These are phyloP conservation scores for Hyphopichia homilentoma DNA, from an alignment of 805 yeast species.

Conservation along the genomic window DNA sequence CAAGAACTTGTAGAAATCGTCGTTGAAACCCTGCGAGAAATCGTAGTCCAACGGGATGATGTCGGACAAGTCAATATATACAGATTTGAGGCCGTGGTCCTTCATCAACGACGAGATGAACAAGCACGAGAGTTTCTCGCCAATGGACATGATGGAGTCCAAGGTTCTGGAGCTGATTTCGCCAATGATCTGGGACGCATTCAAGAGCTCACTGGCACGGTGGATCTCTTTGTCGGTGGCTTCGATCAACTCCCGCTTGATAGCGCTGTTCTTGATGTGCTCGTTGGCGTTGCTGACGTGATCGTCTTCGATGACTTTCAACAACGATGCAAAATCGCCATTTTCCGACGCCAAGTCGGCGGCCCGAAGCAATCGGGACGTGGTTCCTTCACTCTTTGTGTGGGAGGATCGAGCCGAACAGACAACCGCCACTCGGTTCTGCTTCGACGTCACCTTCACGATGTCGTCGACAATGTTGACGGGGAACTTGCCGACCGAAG, in stretches of 20 bases:
- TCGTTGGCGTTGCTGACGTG: slow-evolving; percentile 70
- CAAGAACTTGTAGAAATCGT: slow-evolving; percentile 55
- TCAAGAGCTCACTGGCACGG: slow-evolving; percentile 63
- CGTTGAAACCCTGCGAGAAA: slow-evolving; percentile 59
- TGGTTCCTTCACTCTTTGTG: slow-evolving; percentile 93
- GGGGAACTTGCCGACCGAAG: slow-evolving; percentile 94
- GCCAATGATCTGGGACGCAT: slow-evolving; percentile 88
- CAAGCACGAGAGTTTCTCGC: slow-evolving; percentile 88
- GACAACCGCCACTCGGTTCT: slow-evolving; percentile 80
- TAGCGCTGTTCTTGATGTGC: slow-evolving; percentile 40
- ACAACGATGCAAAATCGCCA: slow-evolving; percentile 52
- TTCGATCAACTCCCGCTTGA: slow-evolving; percentile 51
- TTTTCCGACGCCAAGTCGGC: slow-evolving; percentile 73
- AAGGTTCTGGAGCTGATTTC: slow-evolving; percentile 86
- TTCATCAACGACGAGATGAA: slow-evolving; percentile 84
- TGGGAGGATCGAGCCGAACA: slow-evolving; percentile 93
- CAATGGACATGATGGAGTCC: slow-evolving; percentile 88
- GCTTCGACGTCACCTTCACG: slow-evolving; percentile 59
- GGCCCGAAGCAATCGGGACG: slow-evolving; percentile 78
- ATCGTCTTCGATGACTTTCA: slow-evolving; percentile 70
- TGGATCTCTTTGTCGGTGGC: slow-evolving; percentile 66
- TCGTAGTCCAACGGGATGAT: slow-evolving; percentile 64
- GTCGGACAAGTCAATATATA: slow-evolving; percentile 73
- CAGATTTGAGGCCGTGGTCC: slow-evolving; percentile 75
- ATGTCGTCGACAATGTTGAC: slow-evolving; percentile 80